Percentiles rank a stretch among this genome's conserved stretches.
Evolutionary conservation across 495 filamentous ascomycete genomes (phyloP).

Genomic region (Astrothelium subdiscretum): DNA sequence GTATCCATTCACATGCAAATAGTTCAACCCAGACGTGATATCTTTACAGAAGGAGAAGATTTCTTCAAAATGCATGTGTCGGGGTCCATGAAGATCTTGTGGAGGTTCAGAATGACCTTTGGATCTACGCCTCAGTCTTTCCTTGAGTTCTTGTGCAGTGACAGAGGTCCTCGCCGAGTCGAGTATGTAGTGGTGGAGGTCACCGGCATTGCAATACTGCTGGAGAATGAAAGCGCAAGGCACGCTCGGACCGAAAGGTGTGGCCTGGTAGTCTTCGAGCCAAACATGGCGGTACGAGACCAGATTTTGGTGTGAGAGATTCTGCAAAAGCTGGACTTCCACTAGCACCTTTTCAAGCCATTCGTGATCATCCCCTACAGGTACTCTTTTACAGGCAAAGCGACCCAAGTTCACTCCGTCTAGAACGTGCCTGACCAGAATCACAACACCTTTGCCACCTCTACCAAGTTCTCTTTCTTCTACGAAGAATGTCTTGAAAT

Average conservation of each 20-base stretch:
- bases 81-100: constrained; percentile 38
- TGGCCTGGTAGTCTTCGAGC: constrained; percentile 81
- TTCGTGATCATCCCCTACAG: constrained; percentile 84
- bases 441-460: constrained; percentile 87
- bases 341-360: constrained; percentile 91
- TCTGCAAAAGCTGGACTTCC: constrained; percentile 85
- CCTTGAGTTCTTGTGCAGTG: constrained; percentile 75
- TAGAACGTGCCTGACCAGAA: constrained; percentile 81
- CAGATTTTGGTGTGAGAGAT: constrained; percentile 86
- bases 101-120: constrained; percentile 48
- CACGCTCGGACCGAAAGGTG: constrained; percentile 74
- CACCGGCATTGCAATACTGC: constrained; percentile 94
- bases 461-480: constrained; percentile 75
- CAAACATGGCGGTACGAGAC: constrained; percentile 95
- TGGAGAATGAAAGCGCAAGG: constrained; percentile 95
- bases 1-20: constrained; percentile 86
- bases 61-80: constrained; percentile 70
- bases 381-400: constrained; percentile 94
- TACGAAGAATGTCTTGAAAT: constrained; percentile 85
- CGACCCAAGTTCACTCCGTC: constrained; percentile 78
- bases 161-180: constrained; percentile 44
- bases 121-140: constrained; percentile 67
- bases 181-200: constrained; percentile 74
- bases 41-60: constrained; percentile 97
- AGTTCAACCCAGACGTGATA: constrained; percentile 80